Conservation (phyloP, 2,329 filamentous ascomycete species). For the Penicillium sp. region DNA sequence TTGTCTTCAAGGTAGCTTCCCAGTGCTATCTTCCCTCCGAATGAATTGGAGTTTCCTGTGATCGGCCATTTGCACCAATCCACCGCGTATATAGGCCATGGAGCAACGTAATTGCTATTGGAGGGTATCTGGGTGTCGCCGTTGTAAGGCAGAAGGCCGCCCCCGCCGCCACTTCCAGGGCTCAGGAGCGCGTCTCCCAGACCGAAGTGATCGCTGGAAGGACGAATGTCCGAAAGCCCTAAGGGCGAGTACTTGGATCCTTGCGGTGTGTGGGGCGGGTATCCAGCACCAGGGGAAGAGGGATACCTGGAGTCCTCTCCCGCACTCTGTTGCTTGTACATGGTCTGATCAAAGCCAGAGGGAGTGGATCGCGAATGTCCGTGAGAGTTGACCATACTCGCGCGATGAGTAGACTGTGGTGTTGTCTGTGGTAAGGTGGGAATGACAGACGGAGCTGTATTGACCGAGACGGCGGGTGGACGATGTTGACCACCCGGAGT, state of each 20-base stretch:
- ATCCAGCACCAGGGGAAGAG: conserved; percentile 43
- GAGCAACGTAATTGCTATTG: conserved; percentile 89
- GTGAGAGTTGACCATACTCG: conserved; percentile 65
- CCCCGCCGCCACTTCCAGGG: conserved; percentile 24
- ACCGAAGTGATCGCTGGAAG: conserved; percentile 71
- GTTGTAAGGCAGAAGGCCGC: conserved; percentile 59
- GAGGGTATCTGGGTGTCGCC: conserved; percentile 62
- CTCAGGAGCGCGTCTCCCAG: conserved; percentile 70
- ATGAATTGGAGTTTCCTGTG: conserved; percentile 56
- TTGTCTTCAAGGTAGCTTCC: conserved; percentile 97
- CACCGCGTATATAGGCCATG: conserved; percentile 93
- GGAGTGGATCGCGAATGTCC: conserved; percentile 84
- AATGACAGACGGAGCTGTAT: conserved; percentile 57
- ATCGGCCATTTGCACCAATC: conserved; percentile 99
- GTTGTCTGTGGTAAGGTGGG: conserved; percentile 55
- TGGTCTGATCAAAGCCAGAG: conserved; percentile 58
- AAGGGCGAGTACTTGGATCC: conserved; percentile 78
- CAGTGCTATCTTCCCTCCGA: conserved; percentile 87
- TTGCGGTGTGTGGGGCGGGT: conserved; percentile 52
- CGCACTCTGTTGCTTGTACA: conserved; percentile 62
- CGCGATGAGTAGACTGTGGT: conserved; percentile 56
- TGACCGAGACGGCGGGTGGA: conserved; percentile 53
- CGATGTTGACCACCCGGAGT: conserved; percentile 56
- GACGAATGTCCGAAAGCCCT: conserved; percentile 86
- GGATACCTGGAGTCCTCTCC: conserved; percentile 67